Evolutionary conservation across 2,329 filamentous ascomycete genomes (phyloP), one percentile per base, ranked within the genome.

Genomic region (Calonectria pteridis): DNA sequence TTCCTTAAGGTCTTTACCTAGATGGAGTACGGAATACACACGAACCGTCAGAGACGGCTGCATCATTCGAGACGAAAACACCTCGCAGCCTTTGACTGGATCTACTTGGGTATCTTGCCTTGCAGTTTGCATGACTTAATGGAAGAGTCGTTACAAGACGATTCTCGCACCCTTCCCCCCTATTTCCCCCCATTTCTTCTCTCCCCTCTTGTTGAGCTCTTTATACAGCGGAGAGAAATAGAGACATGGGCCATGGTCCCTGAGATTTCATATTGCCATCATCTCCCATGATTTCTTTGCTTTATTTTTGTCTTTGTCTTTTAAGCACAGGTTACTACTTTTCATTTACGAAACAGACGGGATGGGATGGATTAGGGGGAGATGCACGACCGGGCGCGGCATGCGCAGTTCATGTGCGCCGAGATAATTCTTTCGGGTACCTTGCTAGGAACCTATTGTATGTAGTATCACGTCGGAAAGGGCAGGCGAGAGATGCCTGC

Each of bases 1-100:
- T 98, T 99, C 84, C 89, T 98, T 80, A 97, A 94, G 86, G 84
- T 95, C 63, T 98, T 98, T 88, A 93, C 93, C 67, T 92, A 87
- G 83, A 78, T 31, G 20, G 50, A n/a, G 64, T 51, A 43, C 49
- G 31, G 66, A 71, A 68, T 73, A 69, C 31, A n/a, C 28, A 31
- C 18, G 16, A 37, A n/a, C 26, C 6, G 50, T 68, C 29, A n/a
- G 16, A 28, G 23, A 58, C 10, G 26, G 40, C 16, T 55, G 51
- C 46, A 29, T 66, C 37, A 28, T 23, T 62, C 26, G 65, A 37
- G 49, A 67, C 50, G 50, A 33, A 59, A 26, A 66, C 33, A 58
- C 43, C 13, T n/a, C 1, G 20, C 55, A n/a, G n/a, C 40, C 43
- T 20, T 13, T 51, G 66, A 43, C 62, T 51, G 31, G 62, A 51